Evolutionary conservation across 2,329 filamentous ascomycete genomes (phyloP).

Genomic region (Rosellinia necatrix): DNA sequence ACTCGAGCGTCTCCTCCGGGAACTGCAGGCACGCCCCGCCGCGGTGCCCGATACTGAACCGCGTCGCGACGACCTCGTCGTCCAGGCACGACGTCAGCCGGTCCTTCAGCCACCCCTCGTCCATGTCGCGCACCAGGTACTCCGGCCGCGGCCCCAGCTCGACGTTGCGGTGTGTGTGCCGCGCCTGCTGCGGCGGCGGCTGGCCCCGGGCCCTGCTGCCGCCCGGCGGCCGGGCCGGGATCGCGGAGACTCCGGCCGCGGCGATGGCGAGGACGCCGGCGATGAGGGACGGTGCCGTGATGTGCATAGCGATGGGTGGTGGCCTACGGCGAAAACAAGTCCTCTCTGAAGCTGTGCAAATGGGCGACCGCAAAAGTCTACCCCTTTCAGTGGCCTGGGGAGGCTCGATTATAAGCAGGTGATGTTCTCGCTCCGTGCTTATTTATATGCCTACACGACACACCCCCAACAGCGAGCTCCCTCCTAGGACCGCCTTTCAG

Average conservation of each 20-base stretch:
- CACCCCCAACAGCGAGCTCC: not conserved
- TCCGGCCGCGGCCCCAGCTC: conserved; percentile 67
- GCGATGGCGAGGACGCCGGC: not conserved
- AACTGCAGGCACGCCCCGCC: conserved; percentile 66
- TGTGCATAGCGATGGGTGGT: conserved; percentile 12
- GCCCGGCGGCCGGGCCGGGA: not conserved
- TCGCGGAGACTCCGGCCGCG: conserved; percentile 1
- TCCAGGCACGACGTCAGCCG: conserved; percentile 64
- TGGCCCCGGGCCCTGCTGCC: no score
- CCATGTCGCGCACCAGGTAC: conserved; percentile 68
- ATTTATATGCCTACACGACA: not conserved
- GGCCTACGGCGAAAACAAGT: not conserved
- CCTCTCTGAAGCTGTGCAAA: not conserved
- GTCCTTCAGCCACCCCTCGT: conserved; percentile 61
- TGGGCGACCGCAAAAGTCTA: no score
- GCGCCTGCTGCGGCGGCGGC: no score
- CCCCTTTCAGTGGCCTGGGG: not conserved
- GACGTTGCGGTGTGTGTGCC: conserved; percentile 44
- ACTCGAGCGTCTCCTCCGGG: conserved; percentile 66
- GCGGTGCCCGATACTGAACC: conserved; percentile 66
- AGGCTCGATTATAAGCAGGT: conserved; percentile 14
- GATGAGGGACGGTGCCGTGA: conserved; percentile 3
- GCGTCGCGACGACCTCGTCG: conserved; percentile 54
- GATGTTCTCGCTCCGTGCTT: not conserved
- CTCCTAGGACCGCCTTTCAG: no score